Evolutionary conservation across 495 filamentous ascomycete species (phyloP).

Genomic region (Aspergillus olivimuriae): DNA sequence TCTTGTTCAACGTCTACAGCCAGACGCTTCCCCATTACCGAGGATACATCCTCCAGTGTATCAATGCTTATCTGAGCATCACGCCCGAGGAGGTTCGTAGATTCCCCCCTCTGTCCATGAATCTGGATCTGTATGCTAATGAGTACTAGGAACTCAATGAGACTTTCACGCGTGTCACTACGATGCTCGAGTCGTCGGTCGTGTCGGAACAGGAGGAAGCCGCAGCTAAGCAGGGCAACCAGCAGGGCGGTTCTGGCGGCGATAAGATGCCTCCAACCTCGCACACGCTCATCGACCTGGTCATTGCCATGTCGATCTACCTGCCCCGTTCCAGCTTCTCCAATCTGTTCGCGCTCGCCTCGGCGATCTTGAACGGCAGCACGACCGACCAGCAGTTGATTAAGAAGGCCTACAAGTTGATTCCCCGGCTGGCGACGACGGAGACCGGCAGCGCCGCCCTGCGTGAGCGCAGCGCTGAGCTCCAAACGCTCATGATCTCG

Average conservation of each 20-base stretch:
- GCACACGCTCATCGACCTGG: slow-evolving; percentile 91
- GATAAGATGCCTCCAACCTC: slow-evolving; percentile 84
- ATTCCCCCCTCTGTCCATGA: neutral
- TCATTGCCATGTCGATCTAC: slow-evolving; percentile 92
- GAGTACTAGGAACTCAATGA: slow-evolving; percentile 72
- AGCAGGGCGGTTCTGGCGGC: slow-evolving; percentile 50
- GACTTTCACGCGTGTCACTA: slow-evolving; percentile 78
- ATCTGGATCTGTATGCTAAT: slow-evolving; percentile 13
- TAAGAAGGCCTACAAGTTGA: slow-evolving; percentile 98
- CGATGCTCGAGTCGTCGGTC: slow-evolving; percentile 73
- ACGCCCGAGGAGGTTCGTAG: slow-evolving; percentile 54
- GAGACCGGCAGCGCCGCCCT: slow-evolving; percentile 67
- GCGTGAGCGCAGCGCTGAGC: slow-evolving; percentile 60
- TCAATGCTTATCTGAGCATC: slow-evolving; percentile 90
- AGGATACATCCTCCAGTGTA: slow-evolving; percentile 82
- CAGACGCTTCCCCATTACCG: slow-evolving; percentile 89
- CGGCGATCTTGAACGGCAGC: slow-evolving; percentile 64
- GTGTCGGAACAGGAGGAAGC: slow-evolving; percentile 37
- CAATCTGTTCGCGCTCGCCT: slow-evolving; percentile 74
- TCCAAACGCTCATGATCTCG: slow-evolving; percentile 70
- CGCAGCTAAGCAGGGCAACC: slow-evolving; percentile 59
- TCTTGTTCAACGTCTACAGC: slow-evolving; percentile 96
- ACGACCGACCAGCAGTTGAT: slow-evolving; percentile 80
- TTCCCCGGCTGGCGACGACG: slow-evolving; percentile 79
- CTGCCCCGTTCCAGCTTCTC: slow-evolving; percentile 76